phyloP scores from a whole-genome alignment of 495 filamentous ascomycete species.

The Ramalina intermedia region DNA sequence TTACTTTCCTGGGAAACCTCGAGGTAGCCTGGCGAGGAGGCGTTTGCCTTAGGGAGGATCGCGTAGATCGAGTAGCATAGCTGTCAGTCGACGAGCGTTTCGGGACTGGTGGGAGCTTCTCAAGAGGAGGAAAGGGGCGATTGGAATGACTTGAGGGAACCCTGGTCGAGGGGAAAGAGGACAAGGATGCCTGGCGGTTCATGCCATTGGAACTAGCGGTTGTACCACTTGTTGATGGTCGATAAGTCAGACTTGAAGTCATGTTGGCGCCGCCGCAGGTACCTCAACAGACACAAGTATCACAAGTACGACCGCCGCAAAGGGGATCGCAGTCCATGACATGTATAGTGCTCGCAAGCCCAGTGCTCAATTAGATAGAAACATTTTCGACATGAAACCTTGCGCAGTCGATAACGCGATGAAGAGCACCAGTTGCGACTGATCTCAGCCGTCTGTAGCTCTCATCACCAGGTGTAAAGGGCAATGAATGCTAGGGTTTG shows the following conservation, averaged over 20 bases:
- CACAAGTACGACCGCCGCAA: too few relatives aligned
- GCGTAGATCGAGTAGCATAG: slow-evolving; percentile 28
- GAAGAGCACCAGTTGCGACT: too few relatives aligned
- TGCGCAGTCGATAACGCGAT: too few relatives aligned
- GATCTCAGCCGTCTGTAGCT: too few relatives aligned
- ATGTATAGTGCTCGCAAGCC: too few relatives aligned
- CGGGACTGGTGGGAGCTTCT: slow-evolving; percentile 38
- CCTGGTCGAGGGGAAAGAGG: slow-evolving; percentile 43
- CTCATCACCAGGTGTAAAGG: too few relatives aligned
- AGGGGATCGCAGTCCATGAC: too few relatives aligned
- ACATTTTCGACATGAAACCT: too few relatives aligned
- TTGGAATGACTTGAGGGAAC: slow-evolving; percentile 35
- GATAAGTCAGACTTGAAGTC: slow-evolving; percentile 30
- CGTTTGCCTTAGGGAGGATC: slow-evolving; percentile 29
- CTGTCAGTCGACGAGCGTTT: slow-evolving; percentile 38
- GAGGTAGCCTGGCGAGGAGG: background rate
- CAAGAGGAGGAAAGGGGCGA: slow-evolving; percentile 38
- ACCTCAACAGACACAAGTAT: too few relatives aligned
- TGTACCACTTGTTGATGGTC: slow-evolving; percentile 25
- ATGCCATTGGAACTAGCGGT: slow-evolving; percentile 15
- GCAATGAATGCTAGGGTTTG: too few relatives aligned
- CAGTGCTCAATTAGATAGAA: too few relatives aligned
- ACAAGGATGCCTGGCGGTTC: slow-evolving; percentile 38
- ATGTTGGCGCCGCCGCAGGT: slow-evolving; percentile 17
- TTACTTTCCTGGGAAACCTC: slow-evolving; percentile 37